Conservation (phyloP, 2,329 filamentous ascomycete genomes). For the Fusarium lateritium region DNA sequence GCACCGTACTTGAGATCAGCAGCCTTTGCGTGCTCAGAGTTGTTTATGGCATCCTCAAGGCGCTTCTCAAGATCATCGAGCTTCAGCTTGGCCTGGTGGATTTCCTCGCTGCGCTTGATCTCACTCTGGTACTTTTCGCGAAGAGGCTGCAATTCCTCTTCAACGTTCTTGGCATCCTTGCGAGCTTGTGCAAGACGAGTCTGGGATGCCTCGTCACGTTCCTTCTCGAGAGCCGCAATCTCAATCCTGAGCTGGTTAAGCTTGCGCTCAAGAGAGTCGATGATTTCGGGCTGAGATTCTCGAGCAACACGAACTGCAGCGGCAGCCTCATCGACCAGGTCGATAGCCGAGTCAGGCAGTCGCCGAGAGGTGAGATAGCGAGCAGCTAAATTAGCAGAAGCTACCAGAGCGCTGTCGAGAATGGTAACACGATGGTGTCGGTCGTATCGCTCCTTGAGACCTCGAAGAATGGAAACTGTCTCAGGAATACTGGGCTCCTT, state of each 20-base stretch:
- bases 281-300: constrained; percentile 95
- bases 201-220: constrained; percentile 95
- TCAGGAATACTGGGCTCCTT: constrained; percentile 92
- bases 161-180: constrained; percentile 92
- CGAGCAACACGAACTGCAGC: constrained; percentile 96
- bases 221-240: constrained; percentile 93
- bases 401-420: constrained; percentile 91
- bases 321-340: constrained; percentile 95
- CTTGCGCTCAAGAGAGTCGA: constrained; percentile 93
- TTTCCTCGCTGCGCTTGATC: constrained; percentile 89
- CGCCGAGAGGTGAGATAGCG: constrained; percentile 93
- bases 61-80: constrained; percentile 93
- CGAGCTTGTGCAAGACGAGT: constrained; percentile 85
- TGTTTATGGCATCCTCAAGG: constrained; percentile 91
- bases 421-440: constrained; percentile 98
- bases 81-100: constrained; percentile 95
- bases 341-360: constrained; percentile 95
- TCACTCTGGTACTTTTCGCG: constrained; percentile 97
- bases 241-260: constrained; percentile 95
- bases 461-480: constrained; percentile 97
- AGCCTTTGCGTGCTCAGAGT: constrained; percentile 86
- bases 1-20: constrained; percentile 98
- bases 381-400: constrained; percentile 90
- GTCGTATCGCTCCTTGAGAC: constrained; percentile 97
- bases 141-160: constrained; percentile 91